phyloP scores from a whole-genome alignment of 352 stramenopile species.

The Globisporangium megalacanthum region DNA sequence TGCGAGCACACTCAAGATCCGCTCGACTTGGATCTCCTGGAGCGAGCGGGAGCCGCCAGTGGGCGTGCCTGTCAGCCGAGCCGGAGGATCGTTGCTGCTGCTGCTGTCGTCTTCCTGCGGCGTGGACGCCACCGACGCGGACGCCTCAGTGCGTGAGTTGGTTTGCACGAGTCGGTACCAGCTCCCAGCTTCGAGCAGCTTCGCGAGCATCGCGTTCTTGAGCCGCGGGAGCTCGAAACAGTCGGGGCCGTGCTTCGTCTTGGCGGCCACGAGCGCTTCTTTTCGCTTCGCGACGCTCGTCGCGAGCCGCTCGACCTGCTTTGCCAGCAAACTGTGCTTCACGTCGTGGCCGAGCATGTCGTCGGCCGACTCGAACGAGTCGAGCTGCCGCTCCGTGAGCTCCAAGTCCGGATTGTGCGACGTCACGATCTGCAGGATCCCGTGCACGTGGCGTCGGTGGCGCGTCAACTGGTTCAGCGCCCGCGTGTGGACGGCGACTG shows the following conservation, averaged over 20 bases:
- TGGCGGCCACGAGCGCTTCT: slow-evolving; percentile 41
- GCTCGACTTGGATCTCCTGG: slow-evolving; percentile 66
- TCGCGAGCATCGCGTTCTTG: slow-evolving; percentile 62
- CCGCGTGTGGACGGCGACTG: slow-evolving; percentile 52
- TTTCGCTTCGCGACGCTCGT: slow-evolving; percentile 38
- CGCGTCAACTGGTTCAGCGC: slow-evolving; percentile 76
- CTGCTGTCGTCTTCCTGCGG: neutral
- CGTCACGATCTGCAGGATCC: slow-evolving; percentile 78
- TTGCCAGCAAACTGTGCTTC: slow-evolving; percentile 60
- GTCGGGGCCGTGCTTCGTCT: slow-evolving; percentile 53
- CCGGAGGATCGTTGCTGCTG: slow-evolving; percentile 2
- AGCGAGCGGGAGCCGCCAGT: slow-evolving; percentile 24
- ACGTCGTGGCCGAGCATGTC: slow-evolving; percentile 73
- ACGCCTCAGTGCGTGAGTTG: slow-evolving; percentile 53
- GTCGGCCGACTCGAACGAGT: slow-evolving; percentile 68
- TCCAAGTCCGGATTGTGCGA: slow-evolving; percentile 74
- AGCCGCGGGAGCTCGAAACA: slow-evolving; percentile 55
- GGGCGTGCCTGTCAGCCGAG: slow-evolving; percentile 14
- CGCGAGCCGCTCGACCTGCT: slow-evolving; percentile 50
- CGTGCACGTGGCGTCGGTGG: slow-evolving; percentile 65
- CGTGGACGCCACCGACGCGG: slow-evolving; percentile 11
- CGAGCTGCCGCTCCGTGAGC: slow-evolving; percentile 75
- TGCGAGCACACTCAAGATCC: slow-evolving; percentile 67
- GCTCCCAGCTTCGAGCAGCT: slow-evolving; percentile 75
- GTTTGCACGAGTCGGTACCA: slow-evolving; percentile 83